Evolutionary conservation across 1,139 yeast genomes (phyloP).

Genomic region (Kodamaea derodonti): DNA sequence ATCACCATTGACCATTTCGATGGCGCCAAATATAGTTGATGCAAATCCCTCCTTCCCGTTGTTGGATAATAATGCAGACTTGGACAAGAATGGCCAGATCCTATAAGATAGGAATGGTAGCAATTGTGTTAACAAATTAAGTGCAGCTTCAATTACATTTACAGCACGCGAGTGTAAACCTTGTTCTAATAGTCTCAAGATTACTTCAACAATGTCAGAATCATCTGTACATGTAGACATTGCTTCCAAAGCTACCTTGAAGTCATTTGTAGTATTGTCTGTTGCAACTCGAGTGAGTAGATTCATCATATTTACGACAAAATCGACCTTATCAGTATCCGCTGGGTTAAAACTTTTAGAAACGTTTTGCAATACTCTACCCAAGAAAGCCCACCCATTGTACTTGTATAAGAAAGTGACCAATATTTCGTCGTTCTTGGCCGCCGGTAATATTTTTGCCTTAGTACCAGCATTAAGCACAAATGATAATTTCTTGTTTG

Average conservation of each 20-base stretch:
- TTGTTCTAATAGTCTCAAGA: conserved; percentile 66
- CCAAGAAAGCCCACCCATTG: conserved; percentile 85
- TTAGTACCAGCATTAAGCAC: conserved; percentile 52
- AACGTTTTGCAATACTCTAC: conserved; percentile 68
- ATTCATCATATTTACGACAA: conserved; percentile 47
- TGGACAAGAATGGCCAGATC: conserved; percentile 75
- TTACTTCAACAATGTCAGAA: conserved; percentile 64
- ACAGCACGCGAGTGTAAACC: conserved; percentile 56
- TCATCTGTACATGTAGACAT: conserved; percentile 60
- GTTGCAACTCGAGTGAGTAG: conserved; percentile 48
- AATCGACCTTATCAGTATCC: conserved; percentile 32
- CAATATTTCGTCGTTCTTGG: conserved; percentile 41
- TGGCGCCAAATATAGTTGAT: conserved; percentile 60
- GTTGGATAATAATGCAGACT: conserved; percentile 61
- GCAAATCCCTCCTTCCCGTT: conserved; percentile 71
- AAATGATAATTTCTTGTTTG: conserved; percentile 41
- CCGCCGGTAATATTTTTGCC: conserved; percentile 62
- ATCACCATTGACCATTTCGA: conserved; percentile 68
- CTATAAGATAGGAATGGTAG: conserved; percentile 53
- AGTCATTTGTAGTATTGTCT: conserved; percentile 40
- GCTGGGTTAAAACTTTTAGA: conserved; percentile 36
- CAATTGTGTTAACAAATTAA: conserved; percentile 50
- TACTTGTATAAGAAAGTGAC: conserved; percentile 70
- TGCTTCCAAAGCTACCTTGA: conserved; percentile 46
- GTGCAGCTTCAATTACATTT: conserved; percentile 42